These are phyloP conservation scores for Fusarium drepaniforme DNA, from an alignment of 2,329 filamentous ascomycete genomes.

Conservation along the genomic window DNA sequence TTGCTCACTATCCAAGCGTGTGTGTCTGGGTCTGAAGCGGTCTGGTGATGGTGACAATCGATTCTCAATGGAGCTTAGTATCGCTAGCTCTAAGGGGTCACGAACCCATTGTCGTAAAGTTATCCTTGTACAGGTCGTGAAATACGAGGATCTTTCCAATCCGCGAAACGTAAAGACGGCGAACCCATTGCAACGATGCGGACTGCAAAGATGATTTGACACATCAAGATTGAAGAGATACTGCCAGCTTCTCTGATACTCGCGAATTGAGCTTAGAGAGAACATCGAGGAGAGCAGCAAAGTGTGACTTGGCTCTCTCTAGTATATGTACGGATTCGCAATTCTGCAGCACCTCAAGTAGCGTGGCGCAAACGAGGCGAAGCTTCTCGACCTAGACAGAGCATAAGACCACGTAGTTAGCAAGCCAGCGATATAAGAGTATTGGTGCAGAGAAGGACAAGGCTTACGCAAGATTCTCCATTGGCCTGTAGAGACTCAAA, in stretches of 20 bases:
- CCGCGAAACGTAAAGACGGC: not conserved
- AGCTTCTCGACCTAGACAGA: not conserved
- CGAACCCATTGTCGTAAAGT: not conserved
- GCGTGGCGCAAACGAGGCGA: not conserved
- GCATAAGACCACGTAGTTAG: not conserved
- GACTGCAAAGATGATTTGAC: not conserved
- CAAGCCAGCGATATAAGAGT: not conserved
- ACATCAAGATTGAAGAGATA: not conserved
- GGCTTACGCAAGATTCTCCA: not conserved
- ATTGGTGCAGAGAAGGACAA: too few species aligned
- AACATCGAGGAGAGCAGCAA: conserved; percentile 2
- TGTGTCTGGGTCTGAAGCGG: not conserved
- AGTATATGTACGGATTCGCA: conserved; percentile 1
- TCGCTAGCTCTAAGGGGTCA: not conserved
- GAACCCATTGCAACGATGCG: not conserved
- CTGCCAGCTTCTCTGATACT: conserved; percentile 9
- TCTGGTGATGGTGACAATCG: not conserved
- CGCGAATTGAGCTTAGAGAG: conserved; percentile 15
- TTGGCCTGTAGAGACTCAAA: not conserved
- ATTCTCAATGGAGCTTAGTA: not conserved
- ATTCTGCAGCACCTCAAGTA: not conserved
- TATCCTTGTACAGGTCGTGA: not conserved
- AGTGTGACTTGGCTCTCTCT: conserved; percentile 1
- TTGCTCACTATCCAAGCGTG: not conserved
- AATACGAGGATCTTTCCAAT: not conserved